Evolutionary conservation across 345 rosid genomes (phyloP), one percentile per base, ranked within the genome.

Genomic region (Combretum micranthum): DNA sequence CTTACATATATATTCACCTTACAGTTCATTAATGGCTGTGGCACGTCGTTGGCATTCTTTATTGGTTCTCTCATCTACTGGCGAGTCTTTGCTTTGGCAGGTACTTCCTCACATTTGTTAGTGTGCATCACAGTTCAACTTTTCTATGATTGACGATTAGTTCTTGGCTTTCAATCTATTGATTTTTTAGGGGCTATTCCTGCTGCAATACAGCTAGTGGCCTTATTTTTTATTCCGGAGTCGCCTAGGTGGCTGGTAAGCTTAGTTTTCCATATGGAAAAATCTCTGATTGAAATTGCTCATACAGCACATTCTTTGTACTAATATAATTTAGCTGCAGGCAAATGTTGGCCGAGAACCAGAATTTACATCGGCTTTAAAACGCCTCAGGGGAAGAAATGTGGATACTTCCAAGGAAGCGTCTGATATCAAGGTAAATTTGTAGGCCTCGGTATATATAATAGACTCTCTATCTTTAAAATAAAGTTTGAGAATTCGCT

Each of bases 171-270:
- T 21, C 9, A n/a, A 1, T 49, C 13, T 17, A 1, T 3, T 49
- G 15, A 19, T 19, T 20, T 20, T n/a, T 50, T 26, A 50, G 53
- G 53, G 20, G 22, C 53, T 50, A 50, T 50, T 25, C 53, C 53
- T 7, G 20, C 25, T 20, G 13, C 20, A 19, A 50, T 50, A 20
- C 53, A 50, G 13, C 53, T 50, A 1, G 13, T 50, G 15, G 53
- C 26, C 20, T 26, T 50, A 8, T 20, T 50, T 50, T 50, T 50
- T 25, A 19, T 50, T 19, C 53, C 53, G 9, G 53, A 50, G 53
- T 50, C 53, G 15, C 53, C 53, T 50, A 50, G 53, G 23, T 50
- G 53, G 53, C 53, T 50, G 53, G 53, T 50, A 13, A 50, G 53
- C 39, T 32, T 32, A 32, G 39, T 1, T 32, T 32, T 32, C 39